Evolutionary conservation across 306 rosid species (phyloP).

Genomic region (Betula pendula): DNA sequence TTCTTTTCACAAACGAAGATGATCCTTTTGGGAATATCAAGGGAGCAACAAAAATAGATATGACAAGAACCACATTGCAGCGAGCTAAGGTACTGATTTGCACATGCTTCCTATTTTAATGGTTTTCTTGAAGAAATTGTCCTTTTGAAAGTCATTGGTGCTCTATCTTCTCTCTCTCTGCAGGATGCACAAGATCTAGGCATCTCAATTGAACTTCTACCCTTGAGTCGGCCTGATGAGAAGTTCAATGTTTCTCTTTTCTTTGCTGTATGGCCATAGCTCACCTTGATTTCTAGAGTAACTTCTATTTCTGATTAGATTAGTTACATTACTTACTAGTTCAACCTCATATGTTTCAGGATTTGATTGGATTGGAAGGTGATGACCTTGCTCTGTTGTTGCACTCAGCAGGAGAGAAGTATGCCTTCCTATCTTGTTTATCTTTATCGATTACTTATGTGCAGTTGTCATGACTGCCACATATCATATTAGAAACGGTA

Average conservation of each 20-base stretch:
- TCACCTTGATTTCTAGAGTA: constrained; percentile 15
- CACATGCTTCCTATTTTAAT: constrained; percentile 21
- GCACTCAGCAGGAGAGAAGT: constrained; percentile 70
- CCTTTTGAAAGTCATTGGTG: constrained; percentile 18
- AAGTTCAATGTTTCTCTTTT: constrained; percentile 62
- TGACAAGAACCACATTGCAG: constrained; percentile 86
- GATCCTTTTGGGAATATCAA: constrained; percentile 81
- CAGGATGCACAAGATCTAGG: constrained; percentile 96
- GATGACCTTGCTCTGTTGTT: constrained; percentile 66
- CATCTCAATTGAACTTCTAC: constrained; percentile 84
- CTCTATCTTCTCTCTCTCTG: constrained; percentile 6
- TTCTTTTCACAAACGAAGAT: constrained; percentile 87
- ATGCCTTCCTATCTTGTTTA: constrained; percentile 29
- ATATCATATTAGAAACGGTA: constrained; percentile 17
- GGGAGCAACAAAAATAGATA: constrained; percentile 70
- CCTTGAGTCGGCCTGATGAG: constrained; percentile 59
- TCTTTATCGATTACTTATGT: constrained; percentile 10
- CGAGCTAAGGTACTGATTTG: constrained; percentile 70
- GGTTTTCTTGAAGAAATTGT: constrained; percentile 13
- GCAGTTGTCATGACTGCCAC: constrained; percentile 11
- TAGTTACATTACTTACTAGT: constrained; percentile 19
- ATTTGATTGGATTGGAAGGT: constrained; percentile 72
- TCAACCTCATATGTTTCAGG: constrained; percentile 45
- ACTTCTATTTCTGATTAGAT: constrained; percentile 11
- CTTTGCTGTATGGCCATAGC: constrained; percentile 65